Evolutionary conservation across 176 grass and related monocot genomes (phyloP).

Genomic region (Avena atlantica): DNA sequence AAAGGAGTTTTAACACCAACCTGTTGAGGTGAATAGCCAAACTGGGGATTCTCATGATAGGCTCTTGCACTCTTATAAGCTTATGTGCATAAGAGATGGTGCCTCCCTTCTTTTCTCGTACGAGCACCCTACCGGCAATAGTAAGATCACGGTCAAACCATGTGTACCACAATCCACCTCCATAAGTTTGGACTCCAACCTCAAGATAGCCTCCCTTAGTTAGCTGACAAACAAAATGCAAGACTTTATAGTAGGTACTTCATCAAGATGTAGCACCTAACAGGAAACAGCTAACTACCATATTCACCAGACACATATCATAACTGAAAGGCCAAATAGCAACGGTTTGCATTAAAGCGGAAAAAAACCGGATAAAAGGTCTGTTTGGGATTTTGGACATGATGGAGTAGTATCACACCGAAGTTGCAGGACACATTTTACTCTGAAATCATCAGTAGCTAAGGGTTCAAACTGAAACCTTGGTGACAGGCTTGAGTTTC

Average conservation of each 20-base stretch:
- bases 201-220: conserved; percentile 90
- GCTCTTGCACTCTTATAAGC: conserved; percentile 77
- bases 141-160: conserved; percentile 99
- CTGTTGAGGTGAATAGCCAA: conserved; percentile 93
- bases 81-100: conserved; percentile 66
- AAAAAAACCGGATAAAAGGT: background rate
- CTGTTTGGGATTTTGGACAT: background rate
- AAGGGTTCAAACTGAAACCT: conserved; percentile 51
- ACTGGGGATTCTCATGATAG: conserved; percentile 87
- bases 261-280: conserved; percentile 14
- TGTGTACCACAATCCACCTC: conserved; percentile 94
- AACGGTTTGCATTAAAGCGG: background rate
- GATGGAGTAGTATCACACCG: background rate
- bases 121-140: conserved; percentile 81
- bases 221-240: conserved; percentile 53
- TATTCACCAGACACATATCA: background rate
- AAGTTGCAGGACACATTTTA: background rate
- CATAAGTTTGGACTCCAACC: conserved; percentile 94
- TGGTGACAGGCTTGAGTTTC: conserved; percentile 90
- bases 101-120: conserved; percentile 61
- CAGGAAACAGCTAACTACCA: background rate
- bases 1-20: conserved; percentile 42
- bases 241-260: background rate
- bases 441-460: conserved; percentile 24
- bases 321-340: background rate